Conservation (phyloP, 805 yeast species). For the Blastobotrys peoriensis region DNA sequence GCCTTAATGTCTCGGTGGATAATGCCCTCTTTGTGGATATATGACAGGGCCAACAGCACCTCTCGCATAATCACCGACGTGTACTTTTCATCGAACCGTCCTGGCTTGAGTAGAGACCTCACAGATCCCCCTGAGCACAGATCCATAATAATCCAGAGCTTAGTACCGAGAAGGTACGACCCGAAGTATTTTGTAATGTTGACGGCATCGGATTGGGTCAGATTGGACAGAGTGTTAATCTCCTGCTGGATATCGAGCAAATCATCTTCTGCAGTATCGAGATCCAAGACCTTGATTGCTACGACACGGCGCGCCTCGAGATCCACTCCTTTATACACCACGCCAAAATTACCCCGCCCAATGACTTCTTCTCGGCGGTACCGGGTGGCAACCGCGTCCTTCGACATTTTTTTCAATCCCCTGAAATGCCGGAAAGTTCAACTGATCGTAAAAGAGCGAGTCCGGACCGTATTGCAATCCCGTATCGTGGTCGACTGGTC, state of each 20-base stretch:
- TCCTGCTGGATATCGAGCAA: conserved; percentile 93
- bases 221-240: conserved; percentile 74
- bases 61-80: conserved; percentile 84
- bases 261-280: conserved; percentile 92
- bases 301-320: conserved; percentile 62
- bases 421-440: too few species aligned
- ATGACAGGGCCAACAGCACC: conserved; percentile 65
- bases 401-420: background rate
- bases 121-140: conserved; percentile 95
- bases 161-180: conserved; percentile 78
- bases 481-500: background rate
- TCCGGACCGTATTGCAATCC: background rate
- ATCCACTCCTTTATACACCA: conserved; percentile 76
- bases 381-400: conserved; percentile 25
- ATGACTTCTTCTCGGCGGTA: conserved; percentile 84
- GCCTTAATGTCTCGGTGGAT: conserved; percentile 96
- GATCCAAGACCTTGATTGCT: conserved; percentile 87
- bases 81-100: conserved; percentile 77
- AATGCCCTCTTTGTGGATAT: conserved; percentile 82
- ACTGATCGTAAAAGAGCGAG: background rate
- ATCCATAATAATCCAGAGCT: conserved; percentile 96
- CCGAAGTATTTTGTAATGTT: conserved; percentile 92
- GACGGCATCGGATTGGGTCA: conserved; percentile 64
- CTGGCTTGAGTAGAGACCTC: conserved; percentile 79
- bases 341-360: conserved; percentile 96